phyloP scores from a whole-genome alignment of 345 rosid species.

The Durio zibethinus region DNA sequence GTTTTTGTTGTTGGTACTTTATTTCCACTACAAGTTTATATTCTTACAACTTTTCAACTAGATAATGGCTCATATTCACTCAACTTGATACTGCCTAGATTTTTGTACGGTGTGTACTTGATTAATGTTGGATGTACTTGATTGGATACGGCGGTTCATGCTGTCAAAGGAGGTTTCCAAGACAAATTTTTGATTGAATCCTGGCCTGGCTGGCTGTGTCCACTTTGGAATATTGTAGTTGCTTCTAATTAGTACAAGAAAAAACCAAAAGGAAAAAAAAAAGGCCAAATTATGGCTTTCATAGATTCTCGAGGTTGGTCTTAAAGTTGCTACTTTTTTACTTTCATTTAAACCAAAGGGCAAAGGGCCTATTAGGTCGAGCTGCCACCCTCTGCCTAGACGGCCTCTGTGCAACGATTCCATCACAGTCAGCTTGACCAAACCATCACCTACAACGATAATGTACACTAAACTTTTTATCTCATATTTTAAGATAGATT shows the following conservation, averaged over 20 bases:
- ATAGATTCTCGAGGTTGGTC: slow-evolving; percentile 38
- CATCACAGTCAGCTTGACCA: slow-evolving; percentile 17
- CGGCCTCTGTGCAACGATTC: not conserved
- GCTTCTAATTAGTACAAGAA: no score
- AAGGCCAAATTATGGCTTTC: slow-evolving; percentile 16
- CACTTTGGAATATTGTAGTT: not conserved
- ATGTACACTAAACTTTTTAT: no score
- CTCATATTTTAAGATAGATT: no score
- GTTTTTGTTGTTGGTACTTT: no score
- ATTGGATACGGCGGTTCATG: slow-evolving; percentile 1
- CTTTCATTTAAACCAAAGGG: slow-evolving; percentile 23
- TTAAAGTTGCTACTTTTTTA: slow-evolving; percentile 33
- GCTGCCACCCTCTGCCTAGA: not conserved
- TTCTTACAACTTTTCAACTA: not conserved
- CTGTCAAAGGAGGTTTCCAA: not conserved
- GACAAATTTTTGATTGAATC: not conserved
- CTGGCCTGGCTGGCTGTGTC: not conserved
- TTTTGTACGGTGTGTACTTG: slow-evolving; percentile 30
- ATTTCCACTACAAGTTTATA: no score
- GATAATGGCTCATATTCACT: no score
- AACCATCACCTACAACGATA: no score
- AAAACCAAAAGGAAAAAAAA: no score
- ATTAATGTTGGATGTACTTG: slow-evolving; percentile 17
- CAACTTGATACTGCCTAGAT: not conserved
- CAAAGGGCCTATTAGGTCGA: slow-evolving; percentile 2